Conservation (phyloP, 83 land plant species). For the Thuja plicata region DNA sequence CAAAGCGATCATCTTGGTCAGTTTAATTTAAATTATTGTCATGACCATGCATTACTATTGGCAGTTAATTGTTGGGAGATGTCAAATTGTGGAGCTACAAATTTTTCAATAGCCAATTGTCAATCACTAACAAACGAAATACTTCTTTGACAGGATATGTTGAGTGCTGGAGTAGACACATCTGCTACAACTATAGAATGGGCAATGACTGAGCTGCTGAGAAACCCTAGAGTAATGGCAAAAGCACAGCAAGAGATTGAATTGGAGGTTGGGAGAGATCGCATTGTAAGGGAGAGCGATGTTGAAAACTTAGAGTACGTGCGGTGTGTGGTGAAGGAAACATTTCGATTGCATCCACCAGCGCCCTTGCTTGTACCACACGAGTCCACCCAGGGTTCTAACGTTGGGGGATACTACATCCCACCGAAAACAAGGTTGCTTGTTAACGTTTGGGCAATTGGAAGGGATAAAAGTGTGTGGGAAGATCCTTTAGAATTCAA, state of each 20-base stretch:
- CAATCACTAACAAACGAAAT: too few relatives aligned
- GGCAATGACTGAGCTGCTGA: conserved; percentile 3
- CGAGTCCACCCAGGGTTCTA: background rate
- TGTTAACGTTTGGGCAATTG: conserved; percentile 19
- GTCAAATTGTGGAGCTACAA: too few relatives aligned
- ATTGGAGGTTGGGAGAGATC: conserved; percentile 1
- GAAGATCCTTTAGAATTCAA: conserved; percentile 17
- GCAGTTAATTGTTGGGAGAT: too few relatives aligned
- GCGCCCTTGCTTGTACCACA: conserved; percentile 15
- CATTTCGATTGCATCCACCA: conserved; percentile 23
- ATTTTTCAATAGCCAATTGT: too few relatives aligned
- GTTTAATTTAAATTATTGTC: too few relatives aligned
- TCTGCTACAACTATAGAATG: background rate
- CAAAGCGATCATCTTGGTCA: too few relatives aligned
- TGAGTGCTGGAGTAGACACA: conserved; percentile 10
- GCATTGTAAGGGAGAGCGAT: conserved; percentile 15
- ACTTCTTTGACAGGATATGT: conserved; percentile 12
- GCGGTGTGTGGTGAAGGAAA: conserved; percentile 24
- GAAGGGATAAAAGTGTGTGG: conserved; percentile 22
- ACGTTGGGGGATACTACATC: background rate
- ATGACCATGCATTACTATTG: too few relatives aligned
- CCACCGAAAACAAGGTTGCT: background rate
- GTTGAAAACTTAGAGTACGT: background rate
- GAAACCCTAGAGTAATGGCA: conserved; percentile 2
- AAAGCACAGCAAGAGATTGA: conserved; percentile 13